Conservation (phyloP, 176 grass and related monocot genomes). For the Eragrostis curvula region DNA sequence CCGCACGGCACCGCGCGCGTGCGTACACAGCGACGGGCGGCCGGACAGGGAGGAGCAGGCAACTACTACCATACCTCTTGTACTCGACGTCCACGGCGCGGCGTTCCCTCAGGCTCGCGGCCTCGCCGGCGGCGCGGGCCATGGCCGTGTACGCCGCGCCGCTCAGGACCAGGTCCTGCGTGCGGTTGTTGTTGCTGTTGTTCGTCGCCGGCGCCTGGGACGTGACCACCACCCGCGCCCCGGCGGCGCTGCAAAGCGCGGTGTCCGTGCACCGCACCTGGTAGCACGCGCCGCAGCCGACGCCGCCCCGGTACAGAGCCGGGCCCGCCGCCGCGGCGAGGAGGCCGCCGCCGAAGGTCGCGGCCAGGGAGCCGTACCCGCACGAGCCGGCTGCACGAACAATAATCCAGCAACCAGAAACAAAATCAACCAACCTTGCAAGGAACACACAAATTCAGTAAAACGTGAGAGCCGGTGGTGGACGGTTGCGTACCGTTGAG, state of each 20-base stretch:
- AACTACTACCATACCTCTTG: slow-evolving; percentile 47
- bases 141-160: slow-evolving; percentile 67
- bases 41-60: not conserved
- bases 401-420: not conserved
- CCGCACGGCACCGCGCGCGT: slow-evolving; percentile 8
- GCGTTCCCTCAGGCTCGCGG: slow-evolving; percentile 25
- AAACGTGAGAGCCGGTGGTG: not conserved
- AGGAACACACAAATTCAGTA: not conserved
- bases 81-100: slow-evolving; percentile 68
- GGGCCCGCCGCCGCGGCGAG: slow-evolving; percentile 65
- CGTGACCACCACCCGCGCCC: slow-evolving; percentile 68
- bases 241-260: slow-evolving; percentile 62
- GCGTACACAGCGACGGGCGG: not conserved
- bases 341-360: slow-evolving; percentile 52
- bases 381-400: slow-evolving; percentile 62
- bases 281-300: slow-evolving; percentile 79
- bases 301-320: slow-evolving; percentile 59
- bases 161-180: slow-evolving; percentile 49
- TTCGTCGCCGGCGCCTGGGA: slow-evolving; percentile 28
- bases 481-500: slow-evolving; percentile 47
- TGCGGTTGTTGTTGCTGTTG: slow-evolving; percentile 10
- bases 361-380: slow-evolving; percentile 68
- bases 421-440: not conserved
- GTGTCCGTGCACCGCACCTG: slow-evolving; percentile 67
- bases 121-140: slow-evolving; percentile 34